Conservation (phyloP, 179 eudicot genomes). For the Gypsophila paniculata region DNA sequence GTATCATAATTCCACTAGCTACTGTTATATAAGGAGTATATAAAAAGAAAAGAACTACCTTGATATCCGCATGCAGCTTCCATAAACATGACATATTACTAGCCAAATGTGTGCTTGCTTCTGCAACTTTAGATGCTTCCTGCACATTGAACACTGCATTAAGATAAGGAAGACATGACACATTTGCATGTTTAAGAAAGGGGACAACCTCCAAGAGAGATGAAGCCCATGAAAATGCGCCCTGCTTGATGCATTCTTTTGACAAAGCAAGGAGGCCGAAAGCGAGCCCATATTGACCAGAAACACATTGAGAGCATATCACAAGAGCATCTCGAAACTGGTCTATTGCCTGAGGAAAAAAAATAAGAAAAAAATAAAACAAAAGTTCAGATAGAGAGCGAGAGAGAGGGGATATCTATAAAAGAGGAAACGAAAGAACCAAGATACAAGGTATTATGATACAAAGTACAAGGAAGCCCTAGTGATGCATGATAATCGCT, state of each 20-base stretch:
- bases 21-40: not conserved
- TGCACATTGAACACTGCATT: conserved; percentile 24
- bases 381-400: not conserved
- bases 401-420: not conserved
- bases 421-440: not conserved
- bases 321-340: conserved; percentile 67
- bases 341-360: conserved; percentile 61
- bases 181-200: conserved; percentile 4
- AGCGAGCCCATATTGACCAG: conserved; percentile 91
- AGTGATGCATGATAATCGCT: not conserved
- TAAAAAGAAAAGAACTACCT: conserved; percentile 39
- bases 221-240: conserved; percentile 92
- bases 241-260: conserved; percentile 70
- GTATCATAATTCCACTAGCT: not conserved
- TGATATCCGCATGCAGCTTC: conserved; percentile 93
- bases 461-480: not conserved
- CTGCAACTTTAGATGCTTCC: conserved; percentile 76
- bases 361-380: not conserved
- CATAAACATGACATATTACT: conserved; percentile 74
- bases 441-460: not conserved
- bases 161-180: conserved; percentile 11
- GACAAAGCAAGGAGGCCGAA: conserved; percentile 78
- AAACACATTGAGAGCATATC: conserved; percentile 53
- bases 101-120: conserved; percentile 45
- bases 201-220: conserved; percentile 77